Base-by-base conservation (phyloP, 805 yeast genomes). In the Hanseniaspora jakobsenii region DNA sequence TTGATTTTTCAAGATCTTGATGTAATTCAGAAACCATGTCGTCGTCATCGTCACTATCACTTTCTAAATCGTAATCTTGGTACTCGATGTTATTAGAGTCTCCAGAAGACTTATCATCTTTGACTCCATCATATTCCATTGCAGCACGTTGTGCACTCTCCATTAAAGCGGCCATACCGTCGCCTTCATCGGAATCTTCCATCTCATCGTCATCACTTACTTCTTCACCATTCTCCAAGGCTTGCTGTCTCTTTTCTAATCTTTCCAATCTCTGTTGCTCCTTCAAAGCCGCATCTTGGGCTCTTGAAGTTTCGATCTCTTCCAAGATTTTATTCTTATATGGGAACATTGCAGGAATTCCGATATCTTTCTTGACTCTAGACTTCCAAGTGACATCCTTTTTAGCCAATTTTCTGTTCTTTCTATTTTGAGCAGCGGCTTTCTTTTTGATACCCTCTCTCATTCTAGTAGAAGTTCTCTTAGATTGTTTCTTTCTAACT, bases 391-490 rank as follows among this genome's bases (percentile, higher is more conserved):
- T 91, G 3, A 75, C 76, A 61, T 89, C 96, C 59, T 75, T 86
- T 71, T 91, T 91, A 16, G 94, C 73, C 21, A 61, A 52, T 66
- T 91, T 91, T 55, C 71, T 73, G 60, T 82, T 81, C 60, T 91
- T 91, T 64, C 93, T 77, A 51, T 80, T 73, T 55, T 87, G 89
- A 6, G 97, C 95, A 32, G 89, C 74, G 2, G 94, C 87, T 66
- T 91, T 91, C 75, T 86, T 91, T 69, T 84, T 81, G 61, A 91
- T 86, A 51, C 98, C 98, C 63, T 87, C 95, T 58, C 86, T 77
- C 83, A 87, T 76, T 63, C 93, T 85, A 56, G 97, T 89, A 59
- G 91, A 74, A 42, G 78, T 71, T 66, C 97, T 77, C 66, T 89
- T 91, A 49, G 94, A 81, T 31, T 86, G 79, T 48, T 51, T 81